Evolutionary conservation across 257 asterid genomes (phyloP).

Genomic region (Ligustrum vulgare): DNA sequence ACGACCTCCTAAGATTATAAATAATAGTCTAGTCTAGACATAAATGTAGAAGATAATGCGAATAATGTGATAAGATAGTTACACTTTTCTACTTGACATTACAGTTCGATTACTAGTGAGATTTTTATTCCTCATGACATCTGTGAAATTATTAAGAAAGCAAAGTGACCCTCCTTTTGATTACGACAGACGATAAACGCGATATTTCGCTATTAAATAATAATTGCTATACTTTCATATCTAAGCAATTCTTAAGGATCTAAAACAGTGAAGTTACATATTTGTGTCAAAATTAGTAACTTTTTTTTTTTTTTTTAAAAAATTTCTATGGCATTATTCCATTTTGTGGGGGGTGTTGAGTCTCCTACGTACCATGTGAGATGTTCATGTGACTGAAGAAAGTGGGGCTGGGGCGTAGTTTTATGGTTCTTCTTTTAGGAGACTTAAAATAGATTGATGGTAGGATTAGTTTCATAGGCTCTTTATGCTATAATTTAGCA

Average conservation of each 20-base stretch:
- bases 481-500: background rate
- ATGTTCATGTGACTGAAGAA: constrained; percentile 22
- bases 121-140: background rate
- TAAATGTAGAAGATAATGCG: no score
- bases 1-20: background rate
- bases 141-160: background rate
- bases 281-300: constrained; percentile 1
- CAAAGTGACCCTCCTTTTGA: no score
- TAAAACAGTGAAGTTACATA: background rate
- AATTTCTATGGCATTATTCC: constrained; percentile 7
- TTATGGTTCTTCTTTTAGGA: constrained; percentile 1
- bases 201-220: no score
- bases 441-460: background rate
- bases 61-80: no score
- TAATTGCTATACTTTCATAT: no score
- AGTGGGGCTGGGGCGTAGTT: constrained; percentile 16
- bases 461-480: background rate
- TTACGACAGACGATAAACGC: background rate
- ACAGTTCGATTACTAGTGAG: background rate
- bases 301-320: background rate
- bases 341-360: background rate
- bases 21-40: background rate
- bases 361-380: constrained; percentile 25
- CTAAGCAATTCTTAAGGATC: background rate
- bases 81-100: background rate